Conservation (phyloP, 225 moss, liverwort and hornwort genomes). For the Pseudoscleropodium purum region DNA sequence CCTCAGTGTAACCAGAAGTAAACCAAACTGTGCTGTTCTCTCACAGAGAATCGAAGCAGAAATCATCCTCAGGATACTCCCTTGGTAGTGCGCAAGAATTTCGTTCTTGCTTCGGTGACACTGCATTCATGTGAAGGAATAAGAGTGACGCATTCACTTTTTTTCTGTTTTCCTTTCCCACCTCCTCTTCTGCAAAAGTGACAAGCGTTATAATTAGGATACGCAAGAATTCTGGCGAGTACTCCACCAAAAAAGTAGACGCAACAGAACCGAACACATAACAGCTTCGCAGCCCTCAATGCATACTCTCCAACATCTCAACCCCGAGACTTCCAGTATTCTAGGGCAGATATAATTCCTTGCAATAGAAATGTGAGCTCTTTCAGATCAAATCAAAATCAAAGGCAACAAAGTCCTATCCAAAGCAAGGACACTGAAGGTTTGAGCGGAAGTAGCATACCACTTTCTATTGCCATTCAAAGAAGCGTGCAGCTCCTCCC, state of each 20-base stretch:
- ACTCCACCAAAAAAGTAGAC: not conserved
- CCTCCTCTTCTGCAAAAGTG: constrained; percentile 33
- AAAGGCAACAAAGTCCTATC: no score
- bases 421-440: no score
- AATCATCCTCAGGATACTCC: not conserved
- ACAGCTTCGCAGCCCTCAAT: no score
- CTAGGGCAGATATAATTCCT: no score
- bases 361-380: no score
- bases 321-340: not conserved
- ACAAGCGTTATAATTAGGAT: not conserved
- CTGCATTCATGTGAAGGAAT: not conserved
- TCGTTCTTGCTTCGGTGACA: not conserved
- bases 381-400: no score
- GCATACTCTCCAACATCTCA: no score
- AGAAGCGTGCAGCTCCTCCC: not conserved
- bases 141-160: not conserved
- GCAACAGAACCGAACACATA: not conserved
- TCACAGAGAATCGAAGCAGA: not conserved
- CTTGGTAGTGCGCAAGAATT: not conserved
- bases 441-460: not conserved
- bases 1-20: not conserved
- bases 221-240: not conserved
- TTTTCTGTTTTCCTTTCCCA: constrained; percentile 30
- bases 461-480: not conserved
- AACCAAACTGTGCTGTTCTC: not conserved